Conservation (phyloP, 495 filamentous ascomycete species). For the Aspergillus haitiensis region DNA sequence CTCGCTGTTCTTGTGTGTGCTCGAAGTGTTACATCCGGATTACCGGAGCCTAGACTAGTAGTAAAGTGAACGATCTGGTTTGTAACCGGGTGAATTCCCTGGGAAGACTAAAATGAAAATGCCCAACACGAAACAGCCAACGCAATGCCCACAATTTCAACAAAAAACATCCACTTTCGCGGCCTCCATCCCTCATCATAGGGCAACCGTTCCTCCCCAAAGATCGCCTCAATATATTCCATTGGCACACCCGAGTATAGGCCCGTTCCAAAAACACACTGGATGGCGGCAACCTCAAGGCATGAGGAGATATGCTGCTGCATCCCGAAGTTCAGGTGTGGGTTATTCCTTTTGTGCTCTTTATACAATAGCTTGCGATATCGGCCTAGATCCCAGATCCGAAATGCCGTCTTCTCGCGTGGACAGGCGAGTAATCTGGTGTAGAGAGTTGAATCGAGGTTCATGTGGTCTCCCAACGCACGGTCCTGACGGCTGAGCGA, state of each 20-base stretch:
- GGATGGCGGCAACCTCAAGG: constrained; percentile 15
- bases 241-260: constrained; percentile 8
- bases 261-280: constrained; percentile 19
- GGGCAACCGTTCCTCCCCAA: constrained; percentile 24
- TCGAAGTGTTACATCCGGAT: too few relatives aligned
- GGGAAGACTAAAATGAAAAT: constrained; percentile 12
- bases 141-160: constrained; percentile 14
- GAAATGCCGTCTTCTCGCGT: background rate
- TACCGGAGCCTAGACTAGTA: too few relatives aligned
- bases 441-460: constrained; percentile 15
- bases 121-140: constrained; percentile 13
- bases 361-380: constrained; percentile 18
- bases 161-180: constrained; percentile 12
- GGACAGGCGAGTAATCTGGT: constrained; percentile 5
- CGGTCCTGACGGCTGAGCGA: constrained; percentile 24
- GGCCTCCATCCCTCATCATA: constrained; percentile 23
- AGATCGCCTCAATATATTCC: constrained; percentile 20
- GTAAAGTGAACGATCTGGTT: too few relatives aligned
- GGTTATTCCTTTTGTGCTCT: constrained; percentile 12
- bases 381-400: constrained; percentile 11
- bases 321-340: constrained; percentile 6
- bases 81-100: too few relatives aligned
- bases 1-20: too few relatives aligned
- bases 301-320: constrained; percentile 16
- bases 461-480: constrained; percentile 18